Evolutionary conservation across 495 filamentous ascomycete species (phyloP), one percentile per base, ranked within the genome.

Genomic region (Lindgomyces ingoldianus): DNA sequence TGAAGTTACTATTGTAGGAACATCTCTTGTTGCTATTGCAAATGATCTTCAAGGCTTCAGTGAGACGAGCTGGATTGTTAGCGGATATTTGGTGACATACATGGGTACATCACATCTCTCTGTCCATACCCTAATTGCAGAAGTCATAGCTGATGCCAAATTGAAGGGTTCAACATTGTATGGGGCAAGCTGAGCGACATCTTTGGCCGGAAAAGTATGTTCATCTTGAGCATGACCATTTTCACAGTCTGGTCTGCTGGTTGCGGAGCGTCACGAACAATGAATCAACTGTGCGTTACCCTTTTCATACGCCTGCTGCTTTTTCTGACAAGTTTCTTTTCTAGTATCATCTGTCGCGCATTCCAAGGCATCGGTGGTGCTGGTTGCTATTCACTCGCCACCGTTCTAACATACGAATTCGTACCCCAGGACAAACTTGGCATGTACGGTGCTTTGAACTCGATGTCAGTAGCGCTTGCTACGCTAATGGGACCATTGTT

Each of bases 1-100:
- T 11, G 85, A 88, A 57, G 81, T 81, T n/a, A 84, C 85, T 0
- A 87, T 87, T 50, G 81, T 88, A 14, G 83, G 83, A 41, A 88
- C 86, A 0, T 81, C 86, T 1, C 77, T 88, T 4, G 79, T 87
- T 16, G 79, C 79, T 11, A 86, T 88, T 50, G 83, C 81, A 1
- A 75, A 80, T 45, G 80, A 81, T 22, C 69, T 87, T 21, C 63
- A 79, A 6, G 77, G 83, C 39, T 84, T 83, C 57, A 72, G 79
- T 19, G 75, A 84, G 58, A 76, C 74, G 3, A 79, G 80, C 18
- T 87, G 83, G 85, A 75, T 88, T 14, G 76, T 85, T 29, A 83
- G 81, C 14, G 75, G 77, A 14, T 88, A 87, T 63, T 70, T 86
- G 14, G 65, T 86, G 44, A 83, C 79, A 1, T 85, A 85, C 50